Evolutionary conservation across 176 grass and related monocot genomes (phyloP).

Genomic region (Oryza longistaminata): DNA sequence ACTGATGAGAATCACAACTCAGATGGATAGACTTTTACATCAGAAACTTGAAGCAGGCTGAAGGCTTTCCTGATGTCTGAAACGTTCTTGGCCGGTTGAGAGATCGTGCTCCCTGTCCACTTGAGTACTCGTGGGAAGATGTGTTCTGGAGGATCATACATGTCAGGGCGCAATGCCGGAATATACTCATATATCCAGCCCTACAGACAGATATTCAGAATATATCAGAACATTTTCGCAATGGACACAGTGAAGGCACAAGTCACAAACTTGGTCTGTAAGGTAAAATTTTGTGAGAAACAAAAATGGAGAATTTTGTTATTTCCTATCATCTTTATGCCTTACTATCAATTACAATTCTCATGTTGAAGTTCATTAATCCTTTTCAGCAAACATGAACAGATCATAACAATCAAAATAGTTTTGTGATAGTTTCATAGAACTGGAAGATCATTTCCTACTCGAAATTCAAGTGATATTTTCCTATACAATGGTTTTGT

Average conservation of each 20-base stretch:
- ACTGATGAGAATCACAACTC: background rate
- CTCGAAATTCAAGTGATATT: slow-evolving; percentile 3
- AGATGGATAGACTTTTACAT: slow-evolving; percentile 10
- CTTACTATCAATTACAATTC: background rate
- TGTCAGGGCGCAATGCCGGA: slow-evolving; percentile 14
- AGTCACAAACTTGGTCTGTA: background rate
- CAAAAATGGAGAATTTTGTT: background rate
- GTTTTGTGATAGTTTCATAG: background rate
- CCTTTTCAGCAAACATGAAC: slow-evolving; percentile 4
- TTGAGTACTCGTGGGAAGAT: slow-evolving; percentile 4
- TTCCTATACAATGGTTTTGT: background rate
- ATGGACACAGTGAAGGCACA: background rate
- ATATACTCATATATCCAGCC: slow-evolving; percentile 34
- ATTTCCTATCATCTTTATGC: background rate
- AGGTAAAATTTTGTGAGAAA: background rate
- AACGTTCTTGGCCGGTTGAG: background rate
- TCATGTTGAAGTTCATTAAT: background rate
- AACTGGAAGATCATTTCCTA: background rate
- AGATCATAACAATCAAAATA: background rate
- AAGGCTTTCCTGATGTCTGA: slow-evolving; percentile 9
- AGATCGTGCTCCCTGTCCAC: background rate
- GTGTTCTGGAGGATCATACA: slow-evolving; percentile 15
- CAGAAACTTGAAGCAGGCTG: slow-evolving; percentile 21
- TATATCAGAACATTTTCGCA: background rate
- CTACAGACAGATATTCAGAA: background rate